Evolutionary conservation across 2,329 filamentous ascomycete genomes (phyloP).

Genomic region (Salinomyces thailandicus): DNA sequence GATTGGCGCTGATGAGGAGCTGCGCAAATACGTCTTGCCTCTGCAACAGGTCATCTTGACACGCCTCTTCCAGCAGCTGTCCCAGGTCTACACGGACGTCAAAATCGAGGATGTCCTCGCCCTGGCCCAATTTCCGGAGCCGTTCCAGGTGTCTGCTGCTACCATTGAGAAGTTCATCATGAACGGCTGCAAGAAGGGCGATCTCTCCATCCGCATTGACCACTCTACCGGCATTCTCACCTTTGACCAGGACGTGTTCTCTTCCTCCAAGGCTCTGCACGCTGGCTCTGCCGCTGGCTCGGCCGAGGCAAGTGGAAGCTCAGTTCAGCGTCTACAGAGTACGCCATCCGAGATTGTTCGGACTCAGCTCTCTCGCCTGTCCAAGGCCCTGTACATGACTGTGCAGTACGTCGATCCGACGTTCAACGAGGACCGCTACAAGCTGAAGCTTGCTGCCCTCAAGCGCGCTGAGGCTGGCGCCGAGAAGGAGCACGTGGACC

Average conservation of each 20-base stretch:
- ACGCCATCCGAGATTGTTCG: constrained; percentile 96
- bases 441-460: constrained; percentile 69
- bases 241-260: constrained; percentile 97
- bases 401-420: constrained; percentile 91
- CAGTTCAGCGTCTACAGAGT: constrained; percentile 90
- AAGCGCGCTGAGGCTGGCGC: constrained; percentile 74
- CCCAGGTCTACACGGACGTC: constrained; percentile 97
- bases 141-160: constrained; percentile 80
- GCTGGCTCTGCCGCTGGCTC: constrained; percentile 75
- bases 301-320: constrained; percentile 71
- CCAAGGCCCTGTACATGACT: constrained; percentile 82
- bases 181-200: constrained; percentile 99
- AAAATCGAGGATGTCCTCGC: constrained; percentile 88
- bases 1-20: constrained; percentile 87
- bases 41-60: constrained; percentile 98
- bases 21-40: constrained; percentile 93
- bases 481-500: constrained; percentile 83
- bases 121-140: constrained; percentile 89
- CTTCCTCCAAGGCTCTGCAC: constrained; percentile 85
- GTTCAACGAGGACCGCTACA: constrained; percentile 71
- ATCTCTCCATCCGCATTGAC: constrained; percentile 89
- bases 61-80: constrained; percentile 95
- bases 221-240: constrained; percentile 90
- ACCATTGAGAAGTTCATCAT: constrained; percentile 99
- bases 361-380: constrained; percentile 82